These are phyloP conservation scores for Pseudofabraea citricarpa DNA, from an alignment of 2,329 filamentous ascomycete species.

Conservation along the genomic window DNA sequence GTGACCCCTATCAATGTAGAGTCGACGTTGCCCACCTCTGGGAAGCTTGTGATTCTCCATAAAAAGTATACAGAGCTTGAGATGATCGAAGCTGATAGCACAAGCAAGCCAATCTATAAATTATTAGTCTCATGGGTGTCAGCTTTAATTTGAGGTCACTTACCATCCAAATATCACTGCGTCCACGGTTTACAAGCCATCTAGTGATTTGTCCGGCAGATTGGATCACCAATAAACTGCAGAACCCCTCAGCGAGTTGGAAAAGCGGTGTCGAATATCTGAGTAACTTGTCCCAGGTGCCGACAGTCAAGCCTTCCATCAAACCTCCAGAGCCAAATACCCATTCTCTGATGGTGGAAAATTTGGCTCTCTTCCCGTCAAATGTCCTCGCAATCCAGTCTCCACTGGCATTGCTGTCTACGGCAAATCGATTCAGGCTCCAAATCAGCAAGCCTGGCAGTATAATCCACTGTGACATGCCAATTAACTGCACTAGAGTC, in stretches of 20 bases:
- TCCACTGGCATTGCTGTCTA: slow-evolving; percentile 68
- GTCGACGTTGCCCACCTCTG: slow-evolving; percentile 87
- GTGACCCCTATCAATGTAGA: slow-evolving; percentile 88
- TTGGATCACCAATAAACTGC: slow-evolving; percentile 92
- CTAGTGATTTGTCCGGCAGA: slow-evolving; percentile 89
- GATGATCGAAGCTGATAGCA: slow-evolving; percentile 85
- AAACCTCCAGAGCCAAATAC: slow-evolving; percentile 83
- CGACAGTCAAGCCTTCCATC: slow-evolving; percentile 73
- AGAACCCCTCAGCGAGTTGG: slow-evolving; percentile 93
- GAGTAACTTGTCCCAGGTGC: slow-evolving; percentile 83
- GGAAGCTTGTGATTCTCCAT: slow-evolving; percentile 91
- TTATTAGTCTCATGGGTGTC: slow-evolving; percentile 8
- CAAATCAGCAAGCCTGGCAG: slow-evolving; percentile 87
- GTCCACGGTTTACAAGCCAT: slow-evolving; percentile 89
- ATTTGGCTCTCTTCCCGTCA: slow-evolving; percentile 57
- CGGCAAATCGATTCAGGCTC: slow-evolving; percentile 91
- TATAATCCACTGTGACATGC: slow-evolving; percentile 78
- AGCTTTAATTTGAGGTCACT: slow-evolving; percentile 29
- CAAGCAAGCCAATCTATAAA: slow-evolving; percentile 74
- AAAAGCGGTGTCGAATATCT: slow-evolving; percentile 91
- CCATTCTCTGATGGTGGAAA: slow-evolving; percentile 73
- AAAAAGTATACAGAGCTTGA: slow-evolving; percentile 94
- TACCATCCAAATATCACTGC: slow-evolving; percentile 96
- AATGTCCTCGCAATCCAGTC: slow-evolving; percentile 83
- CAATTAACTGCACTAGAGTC: slow-evolving; percentile 63